Percentiles rank a stretch among this genome's conserved stretches.
Evolutionary conservation across 352 stramenopile genomes (phyloP).

Genomic region (Phytopythium montanum): DNA sequence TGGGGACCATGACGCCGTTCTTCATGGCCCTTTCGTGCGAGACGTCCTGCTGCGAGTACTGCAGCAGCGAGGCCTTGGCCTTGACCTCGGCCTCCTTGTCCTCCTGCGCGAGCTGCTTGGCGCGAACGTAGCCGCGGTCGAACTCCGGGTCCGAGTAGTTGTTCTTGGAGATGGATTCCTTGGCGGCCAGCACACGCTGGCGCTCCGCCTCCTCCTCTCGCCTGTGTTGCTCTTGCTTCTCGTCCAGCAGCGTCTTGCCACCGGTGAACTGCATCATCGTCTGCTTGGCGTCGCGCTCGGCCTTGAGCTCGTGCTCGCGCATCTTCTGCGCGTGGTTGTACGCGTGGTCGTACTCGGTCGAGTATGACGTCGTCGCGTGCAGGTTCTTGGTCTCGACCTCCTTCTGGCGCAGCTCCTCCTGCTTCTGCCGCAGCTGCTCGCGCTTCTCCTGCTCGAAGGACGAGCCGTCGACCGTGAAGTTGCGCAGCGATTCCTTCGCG

Average conservation of each 20-base stretch:
- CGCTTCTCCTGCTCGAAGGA: constrained; percentile 42
- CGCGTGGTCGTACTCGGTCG: constrained; percentile 39
- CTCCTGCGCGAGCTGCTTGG: constrained; percentile 42
- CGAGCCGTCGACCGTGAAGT: constrained; percentile 33
- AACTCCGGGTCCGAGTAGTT: constrained; percentile 48
- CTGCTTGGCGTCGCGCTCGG: constrained; percentile 37
- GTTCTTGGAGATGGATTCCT: constrained; percentile 37
- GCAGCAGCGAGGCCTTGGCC: constrained; percentile 42
- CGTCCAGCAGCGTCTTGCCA: constrained; percentile 56
- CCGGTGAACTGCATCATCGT: constrained; percentile 29
- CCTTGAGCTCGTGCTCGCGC: constrained; percentile 33
- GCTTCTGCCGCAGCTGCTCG: constrained; percentile 20
- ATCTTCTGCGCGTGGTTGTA: constrained; percentile 52
- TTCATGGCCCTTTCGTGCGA: constrained; percentile 59
- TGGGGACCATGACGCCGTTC: constrained; percentile 50
- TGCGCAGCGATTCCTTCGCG: constrained; percentile 25
- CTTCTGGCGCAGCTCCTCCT: constrained; percentile 4
- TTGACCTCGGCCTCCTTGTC: constrained; percentile 57
- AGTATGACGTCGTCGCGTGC: constrained; percentile 36
- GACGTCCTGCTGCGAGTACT: constrained; percentile 55
- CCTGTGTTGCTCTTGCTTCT: constrained; percentile 61
- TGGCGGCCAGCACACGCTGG: constrained; percentile 33
- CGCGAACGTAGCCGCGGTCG: constrained; percentile 48
- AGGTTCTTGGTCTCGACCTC: constrained; percentile 23
- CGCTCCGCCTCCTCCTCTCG: constrained; percentile 43